phyloP scores from a whole-genome alignment of 257 asterid species.

The Ajuga chamaepitys region DNA sequence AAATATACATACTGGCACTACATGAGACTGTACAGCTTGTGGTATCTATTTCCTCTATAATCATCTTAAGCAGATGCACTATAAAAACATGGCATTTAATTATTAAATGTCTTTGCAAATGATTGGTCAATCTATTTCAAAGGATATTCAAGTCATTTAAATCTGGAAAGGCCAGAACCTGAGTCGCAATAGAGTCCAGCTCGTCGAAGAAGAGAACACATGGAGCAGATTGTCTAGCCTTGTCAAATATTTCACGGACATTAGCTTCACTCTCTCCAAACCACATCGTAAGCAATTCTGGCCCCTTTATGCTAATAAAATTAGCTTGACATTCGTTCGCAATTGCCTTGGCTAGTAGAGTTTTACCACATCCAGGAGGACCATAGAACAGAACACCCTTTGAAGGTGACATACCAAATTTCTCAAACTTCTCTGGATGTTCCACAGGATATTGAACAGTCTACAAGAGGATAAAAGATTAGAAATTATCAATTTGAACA shows the following conservation, averaged over 20 bases:
- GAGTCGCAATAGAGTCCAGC: conserved; percentile 62
- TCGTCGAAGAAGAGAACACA: conserved; percentile 66
- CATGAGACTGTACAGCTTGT: neutral
- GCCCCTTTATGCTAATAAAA: conserved; percentile 57
- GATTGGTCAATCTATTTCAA: neutral
- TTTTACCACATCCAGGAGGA: conserved; percentile 73
- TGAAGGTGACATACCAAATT: conserved; percentile 66
- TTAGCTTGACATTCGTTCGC: conserved; percentile 67
- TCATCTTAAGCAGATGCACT: neutral
- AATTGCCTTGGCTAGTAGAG: conserved; percentile 60
- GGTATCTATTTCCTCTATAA: neutral
- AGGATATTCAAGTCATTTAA: neutral
- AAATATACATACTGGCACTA: no score
- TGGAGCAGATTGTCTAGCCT: conserved; percentile 66
- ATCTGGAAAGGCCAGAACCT: conserved; percentile 26
- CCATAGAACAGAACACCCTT: conserved; percentile 64
- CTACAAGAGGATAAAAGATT: conserved; percentile 24
- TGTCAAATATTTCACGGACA: conserved; percentile 60
- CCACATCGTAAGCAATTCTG: conserved; percentile 68
- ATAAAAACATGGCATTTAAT: neutral
- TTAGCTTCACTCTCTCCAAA: conserved; percentile 77
- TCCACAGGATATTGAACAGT: conserved; percentile 69
- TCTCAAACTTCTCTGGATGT: conserved; percentile 64
- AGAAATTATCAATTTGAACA: neutral
- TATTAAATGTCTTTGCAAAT: neutral